phyloP scores from a whole-genome alignment of 1,139 yeast genomes.

The Candida dubliniensis region DNA sequence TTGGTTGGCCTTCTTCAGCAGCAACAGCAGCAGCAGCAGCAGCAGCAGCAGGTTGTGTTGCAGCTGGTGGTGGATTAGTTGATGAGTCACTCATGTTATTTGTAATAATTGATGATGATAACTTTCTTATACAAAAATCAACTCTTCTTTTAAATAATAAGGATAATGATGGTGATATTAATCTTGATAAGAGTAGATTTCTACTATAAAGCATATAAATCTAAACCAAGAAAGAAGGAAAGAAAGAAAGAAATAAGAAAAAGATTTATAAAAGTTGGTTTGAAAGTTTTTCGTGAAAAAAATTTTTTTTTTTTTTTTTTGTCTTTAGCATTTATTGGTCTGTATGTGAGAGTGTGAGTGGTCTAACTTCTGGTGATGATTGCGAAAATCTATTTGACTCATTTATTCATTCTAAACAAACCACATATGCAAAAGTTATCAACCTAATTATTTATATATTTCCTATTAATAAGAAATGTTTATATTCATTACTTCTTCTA shows the following conservation, averaged over 20 bases:
- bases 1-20: conserved; percentile 19
- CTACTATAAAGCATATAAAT: conserved; percentile 23
- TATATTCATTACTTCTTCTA: no score
- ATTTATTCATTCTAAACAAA: no score
- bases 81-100: conserved; percentile 10
- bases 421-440: no score
- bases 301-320: conserved; percentile 1
- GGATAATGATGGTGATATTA: no score
- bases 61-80: conserved; percentile 6
- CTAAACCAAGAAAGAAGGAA: background rate
- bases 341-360: no score
- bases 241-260: background rate
- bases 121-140: conserved; percentile 2
- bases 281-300: background rate
- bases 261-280: conserved; percentile 3
- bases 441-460: no score
- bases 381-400: no score
- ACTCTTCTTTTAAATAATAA: conserved; percentile 7
- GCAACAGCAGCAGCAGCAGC: background rate
- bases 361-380: background rate
- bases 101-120: conserved; percentile 3
- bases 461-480: no score
- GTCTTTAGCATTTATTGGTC: no score
- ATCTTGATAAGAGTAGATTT: conserved; percentile 16
- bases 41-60: background rate